Percentiles rank a stretch among this genome's conserved stretches.
Evolutionary conservation across 495 filamentous ascomycete species (phyloP).

Genomic region (Aspergillus ellipticus): DNA sequence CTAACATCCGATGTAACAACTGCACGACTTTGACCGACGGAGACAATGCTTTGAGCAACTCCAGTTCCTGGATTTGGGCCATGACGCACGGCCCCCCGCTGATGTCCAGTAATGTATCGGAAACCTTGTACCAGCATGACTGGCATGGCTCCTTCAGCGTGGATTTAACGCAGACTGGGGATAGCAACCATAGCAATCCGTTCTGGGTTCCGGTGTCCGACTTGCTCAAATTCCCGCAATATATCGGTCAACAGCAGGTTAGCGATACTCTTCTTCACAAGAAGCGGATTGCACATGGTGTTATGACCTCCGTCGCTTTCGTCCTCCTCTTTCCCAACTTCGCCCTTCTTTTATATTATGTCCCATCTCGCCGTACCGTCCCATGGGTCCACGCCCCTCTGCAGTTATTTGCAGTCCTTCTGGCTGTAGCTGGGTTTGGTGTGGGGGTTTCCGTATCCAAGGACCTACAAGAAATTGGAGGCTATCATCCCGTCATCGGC

Average conservation of each 20-base stretch:
- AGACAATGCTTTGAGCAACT: slow-evolving; percentile 39
- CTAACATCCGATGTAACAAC: slow-evolving; percentile 55
- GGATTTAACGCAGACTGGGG: slow-evolving; percentile 52
- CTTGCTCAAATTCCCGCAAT: slow-evolving; percentile 7
- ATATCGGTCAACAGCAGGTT: slow-evolving; percentile 14
- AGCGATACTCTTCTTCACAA: slow-evolving; percentile 17
- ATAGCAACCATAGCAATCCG: slow-evolving; percentile 56
- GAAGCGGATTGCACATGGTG: slow-evolving; percentile 35
- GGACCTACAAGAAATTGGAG: slow-evolving; percentile 18
- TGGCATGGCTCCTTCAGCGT: slow-evolving; percentile 48
- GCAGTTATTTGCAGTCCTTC: slow-evolving; percentile 50
- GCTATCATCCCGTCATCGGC: slow-evolving; percentile 49
- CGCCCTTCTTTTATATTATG: slow-evolving; percentile 38
- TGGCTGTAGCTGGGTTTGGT: slow-evolving; percentile 57
- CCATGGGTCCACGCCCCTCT: slow-evolving; percentile 52
- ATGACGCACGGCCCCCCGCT: slow-evolving; percentile 52
- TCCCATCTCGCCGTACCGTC: slow-evolving; percentile 30
- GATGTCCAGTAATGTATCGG: slow-evolving; percentile 42
- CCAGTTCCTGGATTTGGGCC: slow-evolving; percentile 58
- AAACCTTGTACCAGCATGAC: slow-evolving; percentile 54
- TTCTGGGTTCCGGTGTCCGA: slow-evolving; percentile 32
- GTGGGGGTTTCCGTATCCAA: slow-evolving; percentile 52
- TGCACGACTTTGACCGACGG: slow-evolving; percentile 51
- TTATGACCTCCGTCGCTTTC: slow-evolving; percentile 32
- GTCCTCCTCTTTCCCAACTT: slow-evolving; percentile 44